Base-by-base conservation (phyloP, 257 asterid genomes). In the Rhazya stricta region DNA sequence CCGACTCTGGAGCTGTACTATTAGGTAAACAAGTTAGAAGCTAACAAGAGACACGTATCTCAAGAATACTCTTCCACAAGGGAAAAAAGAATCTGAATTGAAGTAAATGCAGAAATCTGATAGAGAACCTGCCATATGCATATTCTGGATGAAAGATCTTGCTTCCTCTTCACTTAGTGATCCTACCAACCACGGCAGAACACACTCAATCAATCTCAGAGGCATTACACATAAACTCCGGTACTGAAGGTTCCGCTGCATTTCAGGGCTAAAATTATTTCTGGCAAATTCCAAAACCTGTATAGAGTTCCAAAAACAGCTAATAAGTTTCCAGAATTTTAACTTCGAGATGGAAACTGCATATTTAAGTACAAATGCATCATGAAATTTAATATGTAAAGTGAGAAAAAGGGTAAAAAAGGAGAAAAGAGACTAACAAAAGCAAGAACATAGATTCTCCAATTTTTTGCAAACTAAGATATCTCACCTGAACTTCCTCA, bases 191-290 rank as follows among this genome's bases (percentile, higher is more conserved):
- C 98, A 94, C 32, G 98, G 98, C 74, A 94, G 79, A 84, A 94
- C 98, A 41, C 97, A 87, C 79, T 94, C 98, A 57, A 94, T 86
- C 84, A 94, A 80, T 83, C 98, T 90, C 81, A 94, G 80, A 51
- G 98, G 98, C 97, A 94, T 94, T 69, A 89, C 97, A 89, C 98
- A 94, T 79, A 94, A 82, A 77, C 97, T 91, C 87, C 84, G 95
- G 75, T 94, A 94, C 53, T 88, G 88, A 83, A 94, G 97, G 78
- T 87, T 89, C 74, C 95, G 89, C 84, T 94, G 97, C 74, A 88
- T 76, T 79, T 90, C 95, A 73, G 83, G 85, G 81, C 92, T 91
- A 82, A 94, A 94, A 79, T 84, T 91, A 88, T 81, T 87, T 84
- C 97, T 83, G 69, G 91, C 97, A 72, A 90, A 96, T 67, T 97